A percentile compares a stretch with the other conserved stretches of the same genome.
Conservation (phyloP, 495 filamentous ascomycete species). For the Staphylotrichum longicolle region DNA sequence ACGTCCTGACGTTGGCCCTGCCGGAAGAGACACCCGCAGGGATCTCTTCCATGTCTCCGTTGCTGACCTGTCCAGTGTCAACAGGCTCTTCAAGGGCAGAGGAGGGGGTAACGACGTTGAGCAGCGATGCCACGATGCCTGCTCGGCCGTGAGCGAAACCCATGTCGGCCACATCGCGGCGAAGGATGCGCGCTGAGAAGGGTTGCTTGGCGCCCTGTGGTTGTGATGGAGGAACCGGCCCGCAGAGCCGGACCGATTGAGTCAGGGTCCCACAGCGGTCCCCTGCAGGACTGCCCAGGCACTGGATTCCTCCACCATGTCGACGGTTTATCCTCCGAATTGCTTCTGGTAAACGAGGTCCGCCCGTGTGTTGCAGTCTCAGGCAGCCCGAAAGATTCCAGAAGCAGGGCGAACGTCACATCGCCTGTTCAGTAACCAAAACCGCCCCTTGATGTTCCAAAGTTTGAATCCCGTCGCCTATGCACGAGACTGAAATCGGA, state of each 20-base stretch:
- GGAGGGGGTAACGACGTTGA: neutral
- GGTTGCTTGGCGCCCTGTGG: conserved; percentile 14
- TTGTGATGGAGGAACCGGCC: conserved; percentile 26
- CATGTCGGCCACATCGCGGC: conserved; percentile 14
- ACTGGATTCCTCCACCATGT: neutral
- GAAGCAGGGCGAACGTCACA: conserved; percentile 14
- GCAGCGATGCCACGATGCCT: neutral
- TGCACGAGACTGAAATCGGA: conserved; percentile 30
- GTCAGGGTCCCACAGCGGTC: conserved; percentile 14
- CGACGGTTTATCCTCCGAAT: conserved; percentile 16
- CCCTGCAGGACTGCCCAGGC: conserved; percentile 4
- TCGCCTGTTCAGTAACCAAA: conserved; percentile 11
- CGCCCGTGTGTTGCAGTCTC: conserved; percentile 1
- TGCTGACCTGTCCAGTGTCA: too few relatives aligned
- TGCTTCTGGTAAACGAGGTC: conserved; percentile 15
- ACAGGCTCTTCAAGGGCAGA: too few relatives aligned
- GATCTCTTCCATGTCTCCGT: too few relatives aligned
- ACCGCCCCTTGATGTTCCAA: conserved; percentile 13
- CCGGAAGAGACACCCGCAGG: too few relatives aligned
- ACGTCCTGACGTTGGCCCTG: neutral
- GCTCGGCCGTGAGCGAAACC: neutral
- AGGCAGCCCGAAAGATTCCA: neutral
- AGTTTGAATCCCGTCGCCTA: conserved; percentile 25
- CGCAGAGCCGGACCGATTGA: conserved; percentile 31
- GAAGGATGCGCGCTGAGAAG: conserved; percentile 8